These are phyloP conservation scores for Salicornia ramosissima DNA, from an alignment of 148 eudicot species.

Conservation along the genomic window DNA sequence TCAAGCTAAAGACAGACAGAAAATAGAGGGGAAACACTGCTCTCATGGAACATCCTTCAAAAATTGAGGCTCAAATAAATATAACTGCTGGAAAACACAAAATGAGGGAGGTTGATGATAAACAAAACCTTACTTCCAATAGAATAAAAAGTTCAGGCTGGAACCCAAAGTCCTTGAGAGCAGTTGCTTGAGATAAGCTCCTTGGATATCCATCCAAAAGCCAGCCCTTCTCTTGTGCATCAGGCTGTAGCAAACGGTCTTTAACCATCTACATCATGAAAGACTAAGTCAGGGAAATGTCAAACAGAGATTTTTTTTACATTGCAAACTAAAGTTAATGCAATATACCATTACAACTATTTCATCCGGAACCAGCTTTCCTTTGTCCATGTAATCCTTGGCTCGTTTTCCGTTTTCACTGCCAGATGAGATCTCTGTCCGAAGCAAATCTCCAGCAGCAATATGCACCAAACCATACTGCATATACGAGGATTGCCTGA, in stretches of 20 bases:
- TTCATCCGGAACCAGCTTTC: conserved; percentile 90
- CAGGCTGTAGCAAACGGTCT: conserved; percentile 67
- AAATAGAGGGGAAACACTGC: not conserved
- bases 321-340: not conserved
- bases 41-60: not conserved
- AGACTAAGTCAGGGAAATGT: conserved; percentile 11
- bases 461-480: conserved; percentile 97
- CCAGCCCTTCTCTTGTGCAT: conserved; percentile 93
- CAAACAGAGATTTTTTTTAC: conserved; percentile 2
- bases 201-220: conserved; percentile 98
- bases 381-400: conserved; percentile 91
- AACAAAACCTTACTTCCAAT: conserved; percentile 69
- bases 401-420: conserved; percentile 84
- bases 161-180: conserved; percentile 71
- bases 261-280: conserved; percentile 76
- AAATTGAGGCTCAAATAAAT: not conserved
- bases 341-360: conserved; percentile 78
- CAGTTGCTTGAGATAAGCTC: conserved; percentile 90
- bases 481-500: conserved; percentile 48
- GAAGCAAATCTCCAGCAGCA: conserved; percentile 91
- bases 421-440: conserved; percentile 80
- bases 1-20: not conserved
- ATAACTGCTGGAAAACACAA: not conserved
- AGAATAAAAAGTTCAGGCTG: conserved; percentile 86
- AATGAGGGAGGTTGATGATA: not conserved